Percentiles rank a stretch among this genome's conserved stretches.
Evolutionary conservation across 2,329 filamentous ascomycete genomes (phyloP).

Genomic region (Endoconidiophora polonica): DNA sequence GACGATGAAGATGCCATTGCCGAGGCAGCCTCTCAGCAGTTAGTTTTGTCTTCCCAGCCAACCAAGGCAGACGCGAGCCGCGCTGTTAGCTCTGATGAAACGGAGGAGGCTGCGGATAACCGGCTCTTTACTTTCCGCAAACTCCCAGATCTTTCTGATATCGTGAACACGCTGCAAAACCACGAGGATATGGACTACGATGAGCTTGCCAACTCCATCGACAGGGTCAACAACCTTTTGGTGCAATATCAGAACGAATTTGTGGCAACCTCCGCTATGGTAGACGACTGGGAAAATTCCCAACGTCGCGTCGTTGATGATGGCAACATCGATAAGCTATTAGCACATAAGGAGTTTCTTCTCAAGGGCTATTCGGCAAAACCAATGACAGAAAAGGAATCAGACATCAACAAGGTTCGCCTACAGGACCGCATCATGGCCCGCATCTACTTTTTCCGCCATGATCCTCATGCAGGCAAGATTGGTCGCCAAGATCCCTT

Average conservation of each 20-base stretch:
- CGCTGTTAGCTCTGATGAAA: conserved; percentile 14
- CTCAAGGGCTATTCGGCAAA: conserved; percentile 36
- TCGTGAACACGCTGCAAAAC: conserved; percentile 24
- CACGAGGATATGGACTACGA: conserved; percentile 30
- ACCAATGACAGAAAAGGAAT: conserved; percentile 26
- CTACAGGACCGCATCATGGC: conserved; percentile 42
- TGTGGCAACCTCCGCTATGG: conserved; percentile 30
- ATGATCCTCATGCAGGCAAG: conserved; percentile 39
- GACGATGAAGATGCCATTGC: conserved; percentile 15
- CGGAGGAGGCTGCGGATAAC: conserved; percentile 12
- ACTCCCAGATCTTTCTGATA: conserved; percentile 7
- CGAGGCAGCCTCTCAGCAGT: background rate
- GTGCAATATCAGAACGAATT: conserved; percentile 39
- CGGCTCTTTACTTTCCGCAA: conserved; percentile 7
- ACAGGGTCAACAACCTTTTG: conserved; percentile 29
- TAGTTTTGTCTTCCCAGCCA: background rate
- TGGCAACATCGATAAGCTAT: conserved; percentile 26
- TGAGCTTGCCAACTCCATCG: conserved; percentile 29
- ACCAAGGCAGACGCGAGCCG: conserved; percentile 11
- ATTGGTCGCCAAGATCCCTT: conserved; percentile 43
- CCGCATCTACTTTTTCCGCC: conserved; percentile 42
- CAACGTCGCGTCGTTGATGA: conserved; percentile 29
- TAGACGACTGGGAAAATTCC: conserved; percentile 42
- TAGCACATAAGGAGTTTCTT: conserved; percentile 15
- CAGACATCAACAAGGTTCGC: conserved; percentile 30